Base-by-base conservation (phyloP, 2,329 filamentous ascomycete genomes). In the Juglanconis sp. region DNA sequence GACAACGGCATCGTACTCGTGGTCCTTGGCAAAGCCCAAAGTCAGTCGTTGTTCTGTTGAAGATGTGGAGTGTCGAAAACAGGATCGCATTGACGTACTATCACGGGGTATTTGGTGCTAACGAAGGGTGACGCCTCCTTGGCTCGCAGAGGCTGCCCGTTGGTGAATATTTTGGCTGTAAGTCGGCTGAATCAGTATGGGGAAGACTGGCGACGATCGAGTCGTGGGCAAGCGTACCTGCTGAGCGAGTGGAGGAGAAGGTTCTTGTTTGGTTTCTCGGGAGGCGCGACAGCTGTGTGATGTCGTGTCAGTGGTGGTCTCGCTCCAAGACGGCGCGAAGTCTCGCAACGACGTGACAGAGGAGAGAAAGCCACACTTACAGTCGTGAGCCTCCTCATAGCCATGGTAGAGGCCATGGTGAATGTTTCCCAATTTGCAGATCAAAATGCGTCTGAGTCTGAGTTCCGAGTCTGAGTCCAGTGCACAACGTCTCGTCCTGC, bases 1-100 rank as follows among this genome's bases (percentile, higher is more conserved):
- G 63, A 99, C 95, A 69, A 99, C 83, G 64, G 94, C 94, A 89
- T 98, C 95, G 79, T 97, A 98, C 79, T 98, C 92, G 79, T 99
- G 95, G 76, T 98, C 95, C 87, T 92, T 72, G 34, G 64, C 15
- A 46, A 31, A 53, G 59, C 60, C 56, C 64, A 60, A 51, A 59
- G 53, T 63, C n/a, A 59, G 51, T 67, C 69, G 63, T 48, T 50
- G 38, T 40, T 44, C 8, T 40, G 17, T 53, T 35, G 31, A 38
- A 30, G 48, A 10, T 36, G 24, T 17, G 15, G 9, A 15, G 13
- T 32, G 42, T 30, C 4, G 50, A 36, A 67, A 66, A 49, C 52
- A 48, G n/a, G 44, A n/a, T 11, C 47, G 59, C 10, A 56, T 42
- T 15, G 67, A 83, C 89, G 77, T 85, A 91, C 90, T 76, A 99